These are phyloP conservation scores for Inga leiocalycina DNA, from an alignment of 306 rosid species.

Conservation along the genomic window DNA sequence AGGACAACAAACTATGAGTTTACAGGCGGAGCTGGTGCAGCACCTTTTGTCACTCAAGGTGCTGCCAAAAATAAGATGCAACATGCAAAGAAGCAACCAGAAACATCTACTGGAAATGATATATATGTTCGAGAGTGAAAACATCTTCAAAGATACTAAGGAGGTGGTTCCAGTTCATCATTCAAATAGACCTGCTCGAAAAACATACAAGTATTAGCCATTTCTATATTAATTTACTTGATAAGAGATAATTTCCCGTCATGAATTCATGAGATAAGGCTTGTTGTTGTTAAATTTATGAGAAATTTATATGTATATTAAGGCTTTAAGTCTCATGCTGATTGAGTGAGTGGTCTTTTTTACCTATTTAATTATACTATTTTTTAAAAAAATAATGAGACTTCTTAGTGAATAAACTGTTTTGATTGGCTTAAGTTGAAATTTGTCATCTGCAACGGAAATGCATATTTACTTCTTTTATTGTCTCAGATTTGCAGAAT, in stretches of 20 bases:
- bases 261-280: neutral
- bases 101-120: conserved; percentile 49
- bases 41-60: conserved; percentile 51
- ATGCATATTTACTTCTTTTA: neutral
- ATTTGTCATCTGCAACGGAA: neutral
- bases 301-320: neutral
- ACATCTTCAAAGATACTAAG: conserved; percentile 41
- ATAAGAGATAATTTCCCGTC: neutral
- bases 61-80: conserved; percentile 45
- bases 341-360: neutral
- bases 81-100: conserved; percentile 42
- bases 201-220: neutral
- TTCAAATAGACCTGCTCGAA: neutral
- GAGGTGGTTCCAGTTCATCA: conserved; percentile 41
- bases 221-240: neutral
- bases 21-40: conserved; percentile 72
- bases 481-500: neutral
- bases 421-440: neutral
- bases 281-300: neutral
- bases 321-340: neutral
- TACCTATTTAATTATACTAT: neutral
- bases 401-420: neutral
- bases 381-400: neutral
- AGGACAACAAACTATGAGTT: conserved; percentile 64
- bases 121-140: conserved; percentile 46